Base-by-base conservation (phyloP, 2,329 filamentous ascomycete genomes). In the Septoria linicola region DNA sequence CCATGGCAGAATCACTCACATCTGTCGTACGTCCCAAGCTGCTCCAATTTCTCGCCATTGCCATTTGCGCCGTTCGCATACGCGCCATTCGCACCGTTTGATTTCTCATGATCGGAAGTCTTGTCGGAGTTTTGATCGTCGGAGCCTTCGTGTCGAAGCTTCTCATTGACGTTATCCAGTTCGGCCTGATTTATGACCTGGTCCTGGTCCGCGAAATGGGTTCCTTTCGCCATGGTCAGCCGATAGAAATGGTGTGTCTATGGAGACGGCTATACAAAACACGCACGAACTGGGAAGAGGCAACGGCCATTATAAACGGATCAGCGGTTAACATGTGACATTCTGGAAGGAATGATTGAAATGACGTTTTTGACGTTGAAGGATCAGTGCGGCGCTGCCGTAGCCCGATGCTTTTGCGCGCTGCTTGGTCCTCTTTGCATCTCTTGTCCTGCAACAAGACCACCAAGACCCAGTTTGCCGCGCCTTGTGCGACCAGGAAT, bases 1-100 rank as follows among this genome's bases (percentile, higher is more conserved):
- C n/a, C n/a, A n/a, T n/a, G n/a, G n/a, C n/a, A n/a, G n/a, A n/a
- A n/a, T 10, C 10, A 10, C 23, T 27, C 10, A 27, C 23, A 72
- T 58, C 74, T 74, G 57, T 74, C 73, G 61, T 75, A 59, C 3
- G 63, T 65, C 53, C 64, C 66, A 19, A 65, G 55, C 51, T 62
- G 57, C 30, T 66, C 63, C 8, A 64, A 54, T 19, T 66, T 57
- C 20, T 60, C 57, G 42, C 51, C 57, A 17, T 58, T 49, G 39
- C 40, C 35, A n/a, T 53, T 16, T 11, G 35, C 5, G 13, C 21
- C 27, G 11, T 43, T 40, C 40, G n/a, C n/a, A n/a, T n/a, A n/a
- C n/a, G n/a, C n/a, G 39, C 40, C 35, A n/a, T 53, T 16, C 11
- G 35, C 5, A 8, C 21, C 27, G 11, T 43, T 40, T 37, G 17